Base-by-base conservation (phyloP, 257 asterid species). In the Haberlea rhodopensis region DNA sequence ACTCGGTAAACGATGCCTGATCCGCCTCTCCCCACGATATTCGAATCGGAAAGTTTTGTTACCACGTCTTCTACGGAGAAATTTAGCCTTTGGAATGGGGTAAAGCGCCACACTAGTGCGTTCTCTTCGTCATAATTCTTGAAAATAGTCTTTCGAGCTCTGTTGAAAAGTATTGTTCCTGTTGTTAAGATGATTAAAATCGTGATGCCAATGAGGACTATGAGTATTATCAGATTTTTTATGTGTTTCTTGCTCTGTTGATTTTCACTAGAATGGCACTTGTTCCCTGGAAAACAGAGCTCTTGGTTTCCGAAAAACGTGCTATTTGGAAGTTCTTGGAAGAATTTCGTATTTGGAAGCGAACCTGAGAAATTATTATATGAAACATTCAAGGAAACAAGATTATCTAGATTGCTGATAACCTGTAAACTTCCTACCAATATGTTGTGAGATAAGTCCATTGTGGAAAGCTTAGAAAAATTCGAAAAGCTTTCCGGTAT, bases 401-500 rank as follows among this genome's bases (percentile, higher is more conserved):
- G 95, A 66, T 84, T 87, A 57, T 87, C 80, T 40, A 87, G 82
- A 76, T 67, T 70, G 32, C 89, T 66, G 32, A 87, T 71, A 26
- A 67, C 78, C 60, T 64, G 71, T 62, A 87, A 78, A 78, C 76
- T 78, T 73, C 95, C 95, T 67, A 66, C 75, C 77, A 87, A 64
- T 84, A 77, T 75, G 78, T 87, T 87, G 72, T 80, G 83, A 57
- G 95, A 87, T 59, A 87, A 70, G 68, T 87, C 91, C 88, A 84
- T 82, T 79, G 66, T 87, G 37, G 87, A 84, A 15, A 87, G 87
- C 75, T 80, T 84, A 25, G 91, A 84, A 23, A 84, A 68, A n/a
- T 77, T 84, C 13, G 89, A 75, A 65, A 87, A 87, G 76, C 91
- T 81, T 72, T 67, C 73, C 1, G 91, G 95, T 59, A 87, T 68